Evolutionary conservation across 306 rosid species (phyloP), one percentile per base, ranked within the genome.

Genomic region (Albizia julibrissin): DNA sequence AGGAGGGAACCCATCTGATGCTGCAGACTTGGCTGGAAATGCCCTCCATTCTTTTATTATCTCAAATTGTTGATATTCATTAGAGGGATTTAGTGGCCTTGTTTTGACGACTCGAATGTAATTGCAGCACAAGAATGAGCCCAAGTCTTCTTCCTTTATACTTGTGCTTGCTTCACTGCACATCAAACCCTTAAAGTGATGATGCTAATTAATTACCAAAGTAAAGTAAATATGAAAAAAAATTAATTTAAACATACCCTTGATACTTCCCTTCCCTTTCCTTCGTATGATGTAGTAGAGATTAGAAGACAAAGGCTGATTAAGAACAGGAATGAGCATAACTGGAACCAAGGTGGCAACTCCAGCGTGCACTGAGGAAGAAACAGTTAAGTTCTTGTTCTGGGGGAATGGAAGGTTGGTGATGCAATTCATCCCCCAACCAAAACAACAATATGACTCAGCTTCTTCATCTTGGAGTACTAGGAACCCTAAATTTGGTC

Each of bases 261-360:
- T 64, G 77, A 37, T n/a, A n/a, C n/a, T n/a, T n/a, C 78, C 18
- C 40, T 65, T 78, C 37, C 94, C 92, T 1, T 7, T 50, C 18
- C 94, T 82, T 37, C 58, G 44, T 3, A 93, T 73, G 13, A 84
- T 85, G 47, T 92, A 91, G 82, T 92, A 92, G 21, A 43, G 79
- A 24, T 87, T 91, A 3, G 90, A 74, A 76, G 87, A 81, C 77
- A 89, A 31, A 1, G 98, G 94, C 26, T 85, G 89, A 80, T 85
- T 82, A 22, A 91, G 77, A 18, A 86, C 95, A 15, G 97, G 95
- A 79, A 94, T 80, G 77, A 92, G 86, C 86, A 87, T 83, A 61
- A 92, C 89, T 71, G 78, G 78, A 34, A 68, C 73, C 1, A 8
- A 0, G 3, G 3, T 0, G 27, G 9, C 4, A 9, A 7, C 2